Percentiles rank a stretch among this genome's conserved stretches.
These are phyloP conservation scores for Rutidosis leptorrhynchoides DNA, from an alignment of 129 eudicot genomes.

Conservation along the genomic window DNA sequence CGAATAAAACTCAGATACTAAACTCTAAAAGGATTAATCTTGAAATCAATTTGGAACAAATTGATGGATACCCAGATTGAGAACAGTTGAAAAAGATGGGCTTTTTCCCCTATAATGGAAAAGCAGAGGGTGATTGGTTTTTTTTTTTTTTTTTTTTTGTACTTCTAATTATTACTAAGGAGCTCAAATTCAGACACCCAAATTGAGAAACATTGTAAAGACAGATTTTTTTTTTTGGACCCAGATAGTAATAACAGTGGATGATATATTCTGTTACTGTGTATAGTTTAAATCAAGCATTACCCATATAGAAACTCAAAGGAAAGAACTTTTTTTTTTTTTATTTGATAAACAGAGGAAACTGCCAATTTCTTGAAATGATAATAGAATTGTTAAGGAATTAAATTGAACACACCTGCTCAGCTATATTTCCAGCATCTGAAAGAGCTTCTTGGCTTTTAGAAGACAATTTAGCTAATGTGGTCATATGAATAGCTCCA, in stretches of 20 bases:
- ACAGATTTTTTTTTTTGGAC: neutral
- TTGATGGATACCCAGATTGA: neutral
- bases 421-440: slow-evolving; percentile 95
- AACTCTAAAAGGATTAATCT: neutral
- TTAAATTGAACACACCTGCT: slow-evolving; percentile 55
- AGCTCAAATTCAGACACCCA: neutral
- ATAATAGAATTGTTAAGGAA: neutral
- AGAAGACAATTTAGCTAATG: slow-evolving; percentile 68
- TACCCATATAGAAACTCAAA: neutral
- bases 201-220: slow-evolving; percentile 4
- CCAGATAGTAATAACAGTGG: slow-evolving; percentile 17
- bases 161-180: neutral
- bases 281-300: neutral
- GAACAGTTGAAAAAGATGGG: neutral
- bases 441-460: slow-evolving; percentile 95
- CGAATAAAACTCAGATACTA: neutral
- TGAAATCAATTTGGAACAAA: neutral
- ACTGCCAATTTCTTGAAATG: neutral
- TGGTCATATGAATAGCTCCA: slow-evolving; percentile 77
- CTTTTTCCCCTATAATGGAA: neutral
- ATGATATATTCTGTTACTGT: neutral
- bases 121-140: neutral
- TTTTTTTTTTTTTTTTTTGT: too few species aligned
- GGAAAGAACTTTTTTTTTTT: neutral
- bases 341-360: slow-evolving; percentile 15